Evolutionary conservation across 2,329 filamentous ascomycete species (phyloP), one percentile per base, ranked within the genome.

Genomic region (Aspergillus cejpii): DNA sequence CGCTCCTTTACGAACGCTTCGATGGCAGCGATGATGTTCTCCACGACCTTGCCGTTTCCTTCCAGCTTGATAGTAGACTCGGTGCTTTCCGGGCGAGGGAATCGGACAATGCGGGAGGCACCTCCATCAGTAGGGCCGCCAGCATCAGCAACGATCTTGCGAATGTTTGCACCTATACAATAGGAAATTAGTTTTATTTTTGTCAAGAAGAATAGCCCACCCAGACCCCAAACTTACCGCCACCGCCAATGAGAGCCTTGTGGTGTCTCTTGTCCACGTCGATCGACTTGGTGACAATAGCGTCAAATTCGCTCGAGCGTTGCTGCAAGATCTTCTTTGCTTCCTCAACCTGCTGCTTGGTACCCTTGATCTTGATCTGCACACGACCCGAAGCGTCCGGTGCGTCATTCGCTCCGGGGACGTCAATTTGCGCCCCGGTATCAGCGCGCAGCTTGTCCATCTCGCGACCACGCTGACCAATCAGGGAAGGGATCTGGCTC

Each of bases 181-280:
- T 29, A 26, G 21, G 12, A 31, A 19, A 52, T 81, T 66, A 77
- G 70, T 47, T 62, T 44, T 24, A 24, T 4, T 24, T 24, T 5
- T 24, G 23, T 24, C 8, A 24, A 24, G 8, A 24, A 24, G 8
- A 24, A 4, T 5, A 24, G 23, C 23, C 23, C 23, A 8, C 23
- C 23, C 23, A 24, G 8, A 31, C 39, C 29, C 21, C 23, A 38
- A 58, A 73, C 85, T 72, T 77, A 90, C 89, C 92, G 63, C 86
- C 85, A 54, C 83, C 75, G 50, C 92, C 92, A 67, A 98, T 98
- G 52, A 98, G 75, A 43, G 84, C 80, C 69, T 67, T 67, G 72
- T 98, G 92, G 68, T 92, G 82, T 74, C 94, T 95, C 73, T 88
- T 87, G 56, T 97, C 90, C n/a, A 98, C 82, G 26, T 94, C 85